Evolutionary conservation across 2,329 filamentous ascomycete species (phyloP), one percentile per base, ranked within the genome.

Genomic region (Ceratocystis variospora): DNA sequence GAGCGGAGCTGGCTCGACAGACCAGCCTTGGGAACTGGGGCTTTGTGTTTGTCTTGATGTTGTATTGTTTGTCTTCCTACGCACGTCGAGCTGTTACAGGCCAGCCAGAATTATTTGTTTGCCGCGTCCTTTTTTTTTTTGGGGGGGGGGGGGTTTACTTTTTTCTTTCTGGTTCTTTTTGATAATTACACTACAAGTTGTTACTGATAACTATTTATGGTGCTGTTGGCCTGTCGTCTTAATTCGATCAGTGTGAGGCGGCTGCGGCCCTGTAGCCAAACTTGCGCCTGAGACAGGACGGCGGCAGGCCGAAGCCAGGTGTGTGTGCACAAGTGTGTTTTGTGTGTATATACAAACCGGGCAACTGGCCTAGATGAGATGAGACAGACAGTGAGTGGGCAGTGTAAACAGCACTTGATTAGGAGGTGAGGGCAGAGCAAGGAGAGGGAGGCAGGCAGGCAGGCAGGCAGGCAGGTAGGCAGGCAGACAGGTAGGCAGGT

Each of bases 31-130:
- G 37, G 37, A 41, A 12, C 37, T 28, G 17, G 17, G 48, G 1
- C 19, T 28, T 25, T 25, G 48, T 28, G 1, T 28, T 25, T 25
- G 48, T 28, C 5, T 53, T 17, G 48, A n/a, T 12, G 28, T 33
- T n/a, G 44, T 44, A 19, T 28, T 4, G 15, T 37, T 87, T 12
- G 89, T 86, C 48, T 89, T 8, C 3, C n/a, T 31, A 41, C 37
- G 37, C 37, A 10, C 37, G 37, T 41, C 37, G 37, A 41, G 37
- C 10, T 41, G 37, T 15, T 15, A 41, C 12, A 15, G 37, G 10
- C 37, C 37, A 41, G 10, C 37, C 37, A 41, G 12, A 41, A 15
- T 41, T 41, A 12, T 15, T 41, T 41, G 37, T 41, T 41, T 31
- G 15, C 17, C 17, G 28, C 33, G 55, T 3, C 19, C 25, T 25